These are phyloP conservation scores for Penicillium cataractarum DNA, from an alignment of 495 filamentous ascomycete genomes.

Conservation along the genomic window DNA sequence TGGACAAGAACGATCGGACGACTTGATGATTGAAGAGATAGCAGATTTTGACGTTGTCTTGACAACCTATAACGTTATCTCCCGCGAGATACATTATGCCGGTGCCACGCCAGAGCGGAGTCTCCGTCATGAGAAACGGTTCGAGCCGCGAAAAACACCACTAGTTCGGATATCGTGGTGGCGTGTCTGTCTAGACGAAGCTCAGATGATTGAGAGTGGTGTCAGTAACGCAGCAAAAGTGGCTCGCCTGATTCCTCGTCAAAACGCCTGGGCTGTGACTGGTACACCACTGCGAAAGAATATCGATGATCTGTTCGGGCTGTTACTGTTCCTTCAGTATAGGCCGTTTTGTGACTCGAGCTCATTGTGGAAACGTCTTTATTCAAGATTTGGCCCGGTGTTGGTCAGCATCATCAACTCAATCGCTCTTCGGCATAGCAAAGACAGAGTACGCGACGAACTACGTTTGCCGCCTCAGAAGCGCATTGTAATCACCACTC, in stretches of 20 bases:
- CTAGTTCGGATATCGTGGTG: slow-evolving; percentile 84
- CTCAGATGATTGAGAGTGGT: slow-evolving; percentile 91
- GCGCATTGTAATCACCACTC: slow-evolving; percentile 83
- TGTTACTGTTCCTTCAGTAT: slow-evolving; percentile 79
- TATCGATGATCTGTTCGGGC: slow-evolving; percentile 66
- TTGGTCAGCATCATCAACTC: slow-evolving; percentile 67
- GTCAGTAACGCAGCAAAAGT: slow-evolving; percentile 81
- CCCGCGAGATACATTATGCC: slow-evolving; percentile 76
- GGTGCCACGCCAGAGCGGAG: slow-evolving; percentile 63
- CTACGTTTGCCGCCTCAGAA: slow-evolving; percentile 70
- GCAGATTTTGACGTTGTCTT: slow-evolving; percentile 76
- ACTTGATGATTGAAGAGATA: slow-evolving; percentile 51
- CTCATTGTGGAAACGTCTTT: slow-evolving; percentile 68
- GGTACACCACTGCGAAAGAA: slow-evolving; percentile 87
- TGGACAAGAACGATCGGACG: slow-evolving; percentile 40
- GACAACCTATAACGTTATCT: slow-evolving; percentile 81
- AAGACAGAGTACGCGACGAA: slow-evolving; percentile 75
- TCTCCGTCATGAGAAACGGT: slow-evolving; percentile 67
- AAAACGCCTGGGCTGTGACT: slow-evolving; percentile 91
- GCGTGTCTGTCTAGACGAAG: slow-evolving; percentile 92
- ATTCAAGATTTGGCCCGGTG: slow-evolving; percentile 56
- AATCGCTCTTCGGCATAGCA: slow-evolving; percentile 83
- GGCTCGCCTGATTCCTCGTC: slow-evolving; percentile 75
- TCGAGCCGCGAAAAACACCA: slow-evolving; percentile 71
- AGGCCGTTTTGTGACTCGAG: slow-evolving; percentile 69